A percentile compares a stretch with the other conserved stretches of the same genome.
Evolutionary conservation across 2,329 filamentous ascomycete genomes (phyloP).

Genomic region (Coniosporium tulheliwenetii): DNA sequence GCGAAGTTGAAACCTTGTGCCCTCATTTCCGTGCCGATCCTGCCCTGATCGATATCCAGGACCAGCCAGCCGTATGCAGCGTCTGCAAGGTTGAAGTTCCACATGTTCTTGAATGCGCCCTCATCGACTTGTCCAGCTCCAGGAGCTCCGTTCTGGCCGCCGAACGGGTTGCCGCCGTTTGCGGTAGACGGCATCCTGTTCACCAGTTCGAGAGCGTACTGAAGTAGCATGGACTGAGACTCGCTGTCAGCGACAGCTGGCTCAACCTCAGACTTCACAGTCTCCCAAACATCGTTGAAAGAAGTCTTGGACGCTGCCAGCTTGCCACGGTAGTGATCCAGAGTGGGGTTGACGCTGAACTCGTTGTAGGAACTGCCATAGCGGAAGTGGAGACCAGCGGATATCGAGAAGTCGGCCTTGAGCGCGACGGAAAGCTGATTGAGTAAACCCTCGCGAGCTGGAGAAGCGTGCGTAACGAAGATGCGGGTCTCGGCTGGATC

Average conservation of each 20-base stretch:
- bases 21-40: conserved; percentile 96
- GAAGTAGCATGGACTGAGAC: conserved; percentile 78
- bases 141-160: conserved; percentile 61
- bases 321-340: conserved; percentile 97
- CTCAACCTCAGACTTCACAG: conserved; percentile 89
- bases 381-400: conserved; percentile 91
- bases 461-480: conserved; percentile 93
- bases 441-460: conserved; percentile 85
- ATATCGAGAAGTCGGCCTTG: conserved; percentile 97
- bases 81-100: conserved; percentile 98
- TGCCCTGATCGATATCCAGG: conserved; percentile 83
- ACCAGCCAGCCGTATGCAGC: conserved; percentile 95
- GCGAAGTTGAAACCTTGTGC: conserved; percentile 99
- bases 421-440: conserved; percentile 96
- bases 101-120: conserved; percentile 99
- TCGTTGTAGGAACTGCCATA: conserved; percentile 99
- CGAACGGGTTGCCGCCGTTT: conserved; percentile 92
- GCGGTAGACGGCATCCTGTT: conserved; percentile 95
- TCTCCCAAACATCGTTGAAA: conserved; percentile 99
- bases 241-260: conserved; percentile 88
- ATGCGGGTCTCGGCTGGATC: conserved; percentile 94
- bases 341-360: conserved; percentile 94
- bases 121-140: conserved; percentile 85
- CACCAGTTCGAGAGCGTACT: conserved; percentile 85
- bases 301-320: conserved; percentile 94